These are phyloP conservation scores for Irpex lacteus DNA, from an alignment of 1,284 basidiomycete genomes.

Conservation along the genomic window DNA sequence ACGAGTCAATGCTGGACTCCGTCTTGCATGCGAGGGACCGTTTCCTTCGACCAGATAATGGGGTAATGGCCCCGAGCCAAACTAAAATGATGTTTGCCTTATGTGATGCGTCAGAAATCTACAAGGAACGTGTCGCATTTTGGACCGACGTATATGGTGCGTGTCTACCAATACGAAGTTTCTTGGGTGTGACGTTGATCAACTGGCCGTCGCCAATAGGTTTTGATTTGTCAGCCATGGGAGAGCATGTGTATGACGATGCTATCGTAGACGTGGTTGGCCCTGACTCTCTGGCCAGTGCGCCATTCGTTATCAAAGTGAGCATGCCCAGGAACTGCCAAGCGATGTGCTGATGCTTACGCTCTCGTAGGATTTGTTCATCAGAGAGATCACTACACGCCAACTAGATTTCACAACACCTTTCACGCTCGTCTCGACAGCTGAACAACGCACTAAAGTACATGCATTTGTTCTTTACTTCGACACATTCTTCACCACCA, in stretches of 20 bases:
- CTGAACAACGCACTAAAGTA: slow-evolving; percentile 60
- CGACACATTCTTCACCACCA: slow-evolving; percentile 85
- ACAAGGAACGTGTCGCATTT: slow-evolving; percentile 81
- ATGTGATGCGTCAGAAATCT: slow-evolving; percentile 73
- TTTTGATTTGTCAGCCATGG: slow-evolving; percentile 84
- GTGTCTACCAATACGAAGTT: slow-evolving; percentile 16
- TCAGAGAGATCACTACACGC: slow-evolving; percentile 59
- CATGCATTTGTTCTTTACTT: slow-evolving; percentile 91
- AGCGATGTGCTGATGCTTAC: background rate
- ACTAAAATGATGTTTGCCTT: slow-evolving; percentile 83
- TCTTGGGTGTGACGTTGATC: background rate
- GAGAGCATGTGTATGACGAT: slow-evolving; percentile 66
- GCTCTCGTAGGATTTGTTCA: slow-evolving; percentile 61
- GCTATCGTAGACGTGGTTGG: slow-evolving; percentile 82
- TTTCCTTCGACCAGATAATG: slow-evolving; percentile 69
- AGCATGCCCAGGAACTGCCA: slow-evolving; percentile 6
- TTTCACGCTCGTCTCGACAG: slow-evolving; percentile 68
- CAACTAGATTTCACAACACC: slow-evolving; percentile 79
- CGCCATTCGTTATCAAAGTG: slow-evolving; percentile 70
- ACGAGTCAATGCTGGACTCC: slow-evolving; percentile 97
- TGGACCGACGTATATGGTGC: slow-evolving; percentile 91
- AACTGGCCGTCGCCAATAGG: slow-evolving; percentile 40
- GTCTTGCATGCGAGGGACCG: slow-evolving; percentile 86
- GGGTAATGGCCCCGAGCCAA: slow-evolving; percentile 92
- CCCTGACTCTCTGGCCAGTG: slow-evolving; percentile 67